Evolutionary conservation across 176 grass and related monocot species (phyloP), one percentile per base, ranked within the genome.

Genomic region (Chloris gayana): DNA sequence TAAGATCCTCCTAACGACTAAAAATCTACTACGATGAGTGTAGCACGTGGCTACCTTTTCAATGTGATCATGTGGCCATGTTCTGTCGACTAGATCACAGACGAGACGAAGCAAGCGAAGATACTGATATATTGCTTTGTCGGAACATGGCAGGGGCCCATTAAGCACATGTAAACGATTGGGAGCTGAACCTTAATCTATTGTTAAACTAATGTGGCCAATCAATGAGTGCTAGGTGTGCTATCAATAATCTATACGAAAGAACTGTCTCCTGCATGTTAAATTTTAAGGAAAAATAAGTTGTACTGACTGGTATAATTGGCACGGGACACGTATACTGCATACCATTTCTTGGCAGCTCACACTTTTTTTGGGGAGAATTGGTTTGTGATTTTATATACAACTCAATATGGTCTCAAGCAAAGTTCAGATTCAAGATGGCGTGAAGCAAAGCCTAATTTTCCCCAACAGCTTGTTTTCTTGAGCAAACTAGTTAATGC

Each of bases 151-250:
- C 11, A 12, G 11, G 41, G 41, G 41, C 41, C 41, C 41, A 44
- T 44, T 44, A 44, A 44, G 81, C 76, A 84, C 81, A 70, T 70
- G 81, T 25, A 61, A 9, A 26, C 22, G 63, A 22, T 83, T 61
- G 81, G 81, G 25, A 26, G 25, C 6, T 61, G 50, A 68, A 27
- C 69, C 86, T 7, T 70, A 64, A 7, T 80, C 63, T 56, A 80
- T 11, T 9, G 61, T 70, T 9, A 72, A 3, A 21, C 27, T 53
- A 6, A 71, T 29, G 54, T 58, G 64, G 44, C 45, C 4, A 82
- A 70, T 88, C 87, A 88, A 85, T 37, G 25, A 26, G 70, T 80
- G 76, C 45, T 70, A 45, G 82, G 18, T 57, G 44, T 80, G 81
- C 70, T 12, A 42, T 80, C 63, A 74, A 69, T 18, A 59, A 42